Evolutionary conservation across 1,284 basidiomycete genomes (phyloP).

Genomic region (Xerocomus nothofagi): DNA sequence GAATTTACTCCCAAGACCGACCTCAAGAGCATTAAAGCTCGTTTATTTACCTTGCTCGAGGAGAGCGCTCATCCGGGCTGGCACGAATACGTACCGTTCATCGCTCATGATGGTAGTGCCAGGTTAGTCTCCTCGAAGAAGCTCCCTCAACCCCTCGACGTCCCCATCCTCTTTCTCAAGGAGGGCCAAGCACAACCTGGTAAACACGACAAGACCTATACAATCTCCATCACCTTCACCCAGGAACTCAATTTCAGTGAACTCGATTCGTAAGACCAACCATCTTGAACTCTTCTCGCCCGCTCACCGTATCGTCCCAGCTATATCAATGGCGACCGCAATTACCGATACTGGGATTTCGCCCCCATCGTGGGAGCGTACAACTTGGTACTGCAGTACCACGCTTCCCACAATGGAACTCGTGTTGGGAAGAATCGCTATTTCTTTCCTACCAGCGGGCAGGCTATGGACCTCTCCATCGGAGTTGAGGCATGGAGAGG

Average conservation of each 20-base stretch:
- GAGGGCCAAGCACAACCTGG: constrained; percentile 49
- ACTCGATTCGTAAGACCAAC: constrained; percentile 49
- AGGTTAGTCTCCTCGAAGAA: constrained; percentile 55
- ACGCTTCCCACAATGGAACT: constrained; percentile 52
- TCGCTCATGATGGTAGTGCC: constrained; percentile 63
- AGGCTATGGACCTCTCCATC: constrained; percentile 39
- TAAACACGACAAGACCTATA: constrained; percentile 49
- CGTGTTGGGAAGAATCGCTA: constrained; percentile 63
- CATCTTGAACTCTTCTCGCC: neutral
- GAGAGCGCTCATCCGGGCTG: constrained; percentile 38
- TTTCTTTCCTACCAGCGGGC: constrained; percentile 47
- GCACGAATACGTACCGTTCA: constrained; percentile 42
- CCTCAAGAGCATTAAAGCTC: constrained; percentile 46
- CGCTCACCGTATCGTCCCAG: constrained; percentile 35
- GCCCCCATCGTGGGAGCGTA: constrained; percentile 59
- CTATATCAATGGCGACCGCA: constrained; percentile 48
- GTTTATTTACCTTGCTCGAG: constrained; percentile 64
- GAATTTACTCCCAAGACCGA: constrained; percentile 53
- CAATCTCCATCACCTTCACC: constrained; percentile 48
- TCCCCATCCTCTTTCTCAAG: constrained; percentile 52
- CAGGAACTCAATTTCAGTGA: constrained; percentile 45
- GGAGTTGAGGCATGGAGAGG: constrained; percentile 63
- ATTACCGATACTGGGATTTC: constrained; percentile 46
- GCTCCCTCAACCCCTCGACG: constrained; percentile 56
- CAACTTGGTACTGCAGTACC: constrained; percentile 64